phyloP scores from a whole-genome alignment of 202 grass and related monocot species.

The Schoenoplectus tabernaemontani region DNA sequence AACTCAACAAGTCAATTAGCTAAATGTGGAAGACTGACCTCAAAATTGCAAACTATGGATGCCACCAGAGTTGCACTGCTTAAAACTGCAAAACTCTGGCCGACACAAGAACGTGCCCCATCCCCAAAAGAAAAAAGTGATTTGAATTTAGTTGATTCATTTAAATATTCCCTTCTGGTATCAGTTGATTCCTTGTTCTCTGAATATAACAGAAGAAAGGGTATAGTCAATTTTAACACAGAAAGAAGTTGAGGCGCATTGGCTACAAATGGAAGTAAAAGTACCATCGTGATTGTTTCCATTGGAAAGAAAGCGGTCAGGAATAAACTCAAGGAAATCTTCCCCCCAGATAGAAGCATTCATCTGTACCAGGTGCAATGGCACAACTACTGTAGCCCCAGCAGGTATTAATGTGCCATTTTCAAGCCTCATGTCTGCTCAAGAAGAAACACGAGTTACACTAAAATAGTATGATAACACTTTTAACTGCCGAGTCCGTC shows the following conservation, averaged over 20 bases:
- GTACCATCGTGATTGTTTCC: conserved; percentile 38
- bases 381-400: conserved; percentile 61
- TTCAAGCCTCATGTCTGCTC: conserved; percentile 61
- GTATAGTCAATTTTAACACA: neutral
- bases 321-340: conserved; percentile 70
- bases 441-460: conserved; percentile 16
- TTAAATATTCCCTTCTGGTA: conserved; percentile 3
- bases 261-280: neutral
- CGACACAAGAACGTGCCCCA: conserved; percentile 60
- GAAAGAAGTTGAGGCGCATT: neutral
- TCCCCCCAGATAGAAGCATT: conserved; percentile 70
- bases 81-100: conserved; percentile 67
- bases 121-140: conserved; percentile 84
- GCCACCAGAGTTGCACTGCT: conserved; percentile 62
- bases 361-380: conserved; percentile 77
- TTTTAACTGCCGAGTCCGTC: neutral
- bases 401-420: conserved; percentile 53
- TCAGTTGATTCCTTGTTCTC: conserved; percentile 27
- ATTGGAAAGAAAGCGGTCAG: conserved; percentile 51
- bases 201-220: conserved; percentile 26
- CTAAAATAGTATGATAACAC: neutral
- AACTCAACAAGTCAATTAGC: neutral
- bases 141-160: conserved; percentile 28
- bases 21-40: conserved; percentile 41
- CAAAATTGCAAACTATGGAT: conserved; percentile 46